phyloP scores from a whole-genome alignment of 2,329 filamentous ascomycete species.

The Bretziella fagacearum region DNA sequence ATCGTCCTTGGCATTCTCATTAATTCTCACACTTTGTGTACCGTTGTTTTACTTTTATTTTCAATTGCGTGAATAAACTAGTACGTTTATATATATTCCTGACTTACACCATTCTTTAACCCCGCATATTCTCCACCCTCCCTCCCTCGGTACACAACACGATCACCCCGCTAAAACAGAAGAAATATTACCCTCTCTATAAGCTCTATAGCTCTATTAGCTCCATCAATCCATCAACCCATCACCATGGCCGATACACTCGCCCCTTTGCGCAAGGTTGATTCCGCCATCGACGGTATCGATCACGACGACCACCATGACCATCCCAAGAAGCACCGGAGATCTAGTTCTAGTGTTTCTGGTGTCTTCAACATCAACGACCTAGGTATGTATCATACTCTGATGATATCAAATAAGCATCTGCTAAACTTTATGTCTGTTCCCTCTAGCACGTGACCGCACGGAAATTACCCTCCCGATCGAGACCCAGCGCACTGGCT shows the following conservation, averaged over 20 bases:
- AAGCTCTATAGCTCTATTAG: too few species aligned
- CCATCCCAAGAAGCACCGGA: conserved; percentile 47
- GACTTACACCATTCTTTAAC: too few species aligned
- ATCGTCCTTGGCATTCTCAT: too few species aligned
- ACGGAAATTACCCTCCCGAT: conserved; percentile 56
- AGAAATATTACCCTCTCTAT: too few species aligned
- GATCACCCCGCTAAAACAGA: too few species aligned
- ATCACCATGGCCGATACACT: conserved; percentile 26
- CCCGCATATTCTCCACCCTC: too few species aligned
- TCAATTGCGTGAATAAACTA: too few species aligned
- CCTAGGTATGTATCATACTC: conserved; percentile 44
- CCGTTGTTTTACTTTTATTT: too few species aligned
- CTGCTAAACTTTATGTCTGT: conserved; percentile 11
- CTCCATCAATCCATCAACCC: too few species aligned
- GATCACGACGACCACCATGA: conserved; percentile 10
- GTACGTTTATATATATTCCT: too few species aligned
- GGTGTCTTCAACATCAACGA: conserved; percentile 65
- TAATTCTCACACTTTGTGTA: too few species aligned
- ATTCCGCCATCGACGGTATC: conserved; percentile 75
- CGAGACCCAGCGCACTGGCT: conserved; percentile 77
- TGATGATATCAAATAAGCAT: neutral
- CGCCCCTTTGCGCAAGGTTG: conserved; percentile 61
- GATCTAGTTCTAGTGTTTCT: conserved; percentile 54
- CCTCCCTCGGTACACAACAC: too few species aligned
- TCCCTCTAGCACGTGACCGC: conserved; percentile 48